Percentiles rank a stretch among this genome's conserved stretches.
These are phyloP conservation scores for Rhexocercosporidium sp. DNA, from an alignment of 2,329 filamentous ascomycete genomes.

Conservation along the genomic window DNA sequence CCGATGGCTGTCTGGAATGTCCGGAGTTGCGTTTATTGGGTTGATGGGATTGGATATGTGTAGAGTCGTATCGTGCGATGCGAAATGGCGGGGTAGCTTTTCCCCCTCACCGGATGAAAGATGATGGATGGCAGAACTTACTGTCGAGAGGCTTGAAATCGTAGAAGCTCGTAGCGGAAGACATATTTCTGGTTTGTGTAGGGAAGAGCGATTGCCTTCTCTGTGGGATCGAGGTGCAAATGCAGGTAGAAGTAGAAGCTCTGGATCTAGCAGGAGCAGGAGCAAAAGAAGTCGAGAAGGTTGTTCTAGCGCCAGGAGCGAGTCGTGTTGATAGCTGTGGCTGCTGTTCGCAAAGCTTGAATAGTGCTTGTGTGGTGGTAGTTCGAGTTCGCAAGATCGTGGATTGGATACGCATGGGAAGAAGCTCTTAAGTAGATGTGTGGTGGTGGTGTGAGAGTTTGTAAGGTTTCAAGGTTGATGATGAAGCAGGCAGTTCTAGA, in stretches of 20 bases:
- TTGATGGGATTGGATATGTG: background rate
- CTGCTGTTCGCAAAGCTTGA: background rate
- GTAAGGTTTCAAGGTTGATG: constrained; percentile 27
- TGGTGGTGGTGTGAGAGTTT: constrained; percentile 9
- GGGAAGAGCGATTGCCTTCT: background rate
- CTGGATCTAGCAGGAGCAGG: too few species aligned
- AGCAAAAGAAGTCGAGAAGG: background rate
- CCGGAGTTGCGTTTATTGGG: background rate
- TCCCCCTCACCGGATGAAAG: background rate
- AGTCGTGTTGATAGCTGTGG: background rate
- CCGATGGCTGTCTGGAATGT: background rate
- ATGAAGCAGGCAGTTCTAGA: constrained; percentile 29
- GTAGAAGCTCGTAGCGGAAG: constrained; percentile 75
- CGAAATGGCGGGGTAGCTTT: constrained; percentile 5
- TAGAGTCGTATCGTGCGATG: constrained; percentile 7
- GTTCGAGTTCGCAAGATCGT: background rate
- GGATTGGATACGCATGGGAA: background rate
- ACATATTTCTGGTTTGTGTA: constrained; percentile 51
- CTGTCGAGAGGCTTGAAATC: constrained; percentile 85
- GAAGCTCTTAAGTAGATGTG: background rate
- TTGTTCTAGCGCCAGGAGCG: constrained; percentile 7
- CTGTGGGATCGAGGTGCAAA: background rate
- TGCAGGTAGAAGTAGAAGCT: background rate
- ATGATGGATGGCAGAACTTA: constrained; percentile 50
- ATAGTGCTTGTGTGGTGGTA: background rate